Conservation (phyloP, 176 grass and related monocot genomes). For the Saccharum spontaneum region DNA sequence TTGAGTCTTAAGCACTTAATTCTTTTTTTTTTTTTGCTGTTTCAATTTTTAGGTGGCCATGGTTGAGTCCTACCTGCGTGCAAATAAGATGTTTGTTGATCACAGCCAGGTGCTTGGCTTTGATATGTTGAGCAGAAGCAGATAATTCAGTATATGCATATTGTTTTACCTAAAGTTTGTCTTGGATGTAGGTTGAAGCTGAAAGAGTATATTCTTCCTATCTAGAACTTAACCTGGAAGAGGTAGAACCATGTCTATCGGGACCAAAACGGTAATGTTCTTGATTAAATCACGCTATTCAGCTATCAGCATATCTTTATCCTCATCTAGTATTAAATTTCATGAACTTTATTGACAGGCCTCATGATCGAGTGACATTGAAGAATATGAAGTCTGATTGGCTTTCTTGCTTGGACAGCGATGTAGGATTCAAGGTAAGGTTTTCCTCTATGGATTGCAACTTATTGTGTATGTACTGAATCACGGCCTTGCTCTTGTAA, state of each 20-base stretch:
- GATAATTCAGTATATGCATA: background rate
- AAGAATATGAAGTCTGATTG: slow-evolving; percentile 97
- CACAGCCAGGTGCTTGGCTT: slow-evolving; percentile 63
- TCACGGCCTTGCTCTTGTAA: background rate
- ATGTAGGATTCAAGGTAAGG: slow-evolving; percentile 96
- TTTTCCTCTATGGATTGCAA: background rate
- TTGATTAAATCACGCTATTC: slow-evolving; percentile 19
- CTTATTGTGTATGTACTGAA: background rate
- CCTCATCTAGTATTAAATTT: slow-evolving; percentile 28
- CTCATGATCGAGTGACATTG: slow-evolving; percentile 91
- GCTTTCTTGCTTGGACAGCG: slow-evolving; percentile 86
- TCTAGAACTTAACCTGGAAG: slow-evolving; percentile 85
- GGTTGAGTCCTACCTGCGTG: slow-evolving; percentile 90
- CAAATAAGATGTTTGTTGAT: slow-evolving; percentile 95
- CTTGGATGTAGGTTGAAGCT: slow-evolving; percentile 63
- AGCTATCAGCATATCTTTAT: background rate
- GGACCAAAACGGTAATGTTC: slow-evolving; percentile 89
- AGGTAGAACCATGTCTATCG: slow-evolving; percentile 85
- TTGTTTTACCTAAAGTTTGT: slow-evolving; percentile 29
- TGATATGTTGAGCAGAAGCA: background rate
- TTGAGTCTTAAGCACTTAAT: slow-evolving; percentile 21
- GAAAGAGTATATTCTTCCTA: slow-evolving; percentile 96
- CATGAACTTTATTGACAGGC: slow-evolving; percentile 45
- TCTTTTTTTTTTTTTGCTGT: slow-evolving; percentile 28
- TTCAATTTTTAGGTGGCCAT: slow-evolving; percentile 73